phyloP scores from a whole-genome alignment of 805 yeast genomes.

The Grigorovia transvaalensis region DNA sequence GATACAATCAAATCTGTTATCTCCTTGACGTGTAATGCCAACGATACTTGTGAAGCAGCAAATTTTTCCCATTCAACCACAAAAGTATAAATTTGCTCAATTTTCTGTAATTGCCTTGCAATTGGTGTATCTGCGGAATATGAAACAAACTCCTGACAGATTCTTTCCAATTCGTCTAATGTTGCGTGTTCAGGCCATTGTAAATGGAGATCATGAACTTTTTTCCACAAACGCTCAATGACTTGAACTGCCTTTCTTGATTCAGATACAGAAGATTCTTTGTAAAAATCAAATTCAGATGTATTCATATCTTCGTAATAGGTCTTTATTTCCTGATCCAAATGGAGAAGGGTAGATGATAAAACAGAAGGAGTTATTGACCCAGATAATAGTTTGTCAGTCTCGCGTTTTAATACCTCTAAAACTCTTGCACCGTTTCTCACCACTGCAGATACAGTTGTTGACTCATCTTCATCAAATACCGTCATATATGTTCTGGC shows the following conservation, averaged over 20 bases:
- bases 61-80: slow-evolving; percentile 90
- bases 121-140: slow-evolving; percentile 62
- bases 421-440: slow-evolving; percentile 33
- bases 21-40: slow-evolving; percentile 43
- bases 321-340: slow-evolving; percentile 27
- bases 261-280: slow-evolving; percentile 50
- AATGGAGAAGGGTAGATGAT: slow-evolving; percentile 28
- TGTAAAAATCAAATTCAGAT: slow-evolving; percentile 46
- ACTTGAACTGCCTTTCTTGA: slow-evolving; percentile 47
- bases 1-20: slow-evolving; percentile 63
- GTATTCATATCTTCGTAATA: slow-evolving; percentile 16
- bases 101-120: slow-evolving; percentile 64
- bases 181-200: slow-evolving; percentile 97
- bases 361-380: slow-evolving; percentile 24
- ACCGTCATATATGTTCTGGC: slow-evolving; percentile 40
- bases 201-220: slow-evolving; percentile 38
- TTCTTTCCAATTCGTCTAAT: slow-evolving; percentile 51
- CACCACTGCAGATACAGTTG: slow-evolving; percentile 25
- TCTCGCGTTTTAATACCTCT: slow-evolving; percentile 17
- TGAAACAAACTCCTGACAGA: slow-evolving; percentile 53
- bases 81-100: slow-evolving; percentile 77
- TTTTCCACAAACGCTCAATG: slow-evolving; percentile 34
- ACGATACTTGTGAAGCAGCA: slow-evolving; percentile 68
- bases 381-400: slow-evolving; percentile 17
- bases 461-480: slow-evolving; percentile 24